Evolutionary conservation across 805 yeast species (phyloP), one percentile per base, ranked within the genome.

Genomic region (Candida fluviatilis): DNA sequence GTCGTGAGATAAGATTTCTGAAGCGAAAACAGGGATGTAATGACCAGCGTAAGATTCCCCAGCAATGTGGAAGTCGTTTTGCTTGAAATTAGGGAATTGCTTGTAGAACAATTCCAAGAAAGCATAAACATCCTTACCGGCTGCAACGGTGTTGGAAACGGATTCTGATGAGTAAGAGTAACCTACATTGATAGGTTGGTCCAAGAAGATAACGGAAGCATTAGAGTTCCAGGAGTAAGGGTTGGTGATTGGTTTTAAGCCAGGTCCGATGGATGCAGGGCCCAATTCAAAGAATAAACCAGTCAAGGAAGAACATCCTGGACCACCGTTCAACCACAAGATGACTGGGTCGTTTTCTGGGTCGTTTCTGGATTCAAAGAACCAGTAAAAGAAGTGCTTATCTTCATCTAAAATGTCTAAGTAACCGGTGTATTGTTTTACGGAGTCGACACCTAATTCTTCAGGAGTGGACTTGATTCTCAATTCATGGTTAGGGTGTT

Each of bases 381-480:
- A 62, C 68, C 68, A 68, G 54, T 60, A 68, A 52, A 68, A 68
- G 47, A 68, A 68, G 52, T 68, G 74, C 53, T 68, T 68, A 48
- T 87, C 96, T 49, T 81, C 87, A 36, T 79, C 82, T 42, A 71
- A 77, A 36, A 84, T 78, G 60, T 88, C 96, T 56, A 88, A 76
- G 62, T 88, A 88, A 38, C 96, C 96, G 26, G 90, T 72, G 58
- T 76, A 82, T 61, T 88, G 96, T 55, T 82, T 78, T 35, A 87
- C 95, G 4, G 71, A 61, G 64, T 91, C 97, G 40, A 90, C 65
- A 13, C 95, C 95, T 48, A 90, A 73, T 27, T 64, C 69, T 45
- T 72, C 69, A 11, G 95, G 95, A 46, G 75, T 65, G 23, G 71
- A 56, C 51, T 67, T 68, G 49, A 79, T 76, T 55, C 91, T 78